Percentiles rank a stretch among this genome's conserved stretches.
phyloP scores from a whole-genome alignment of 148 eudicot species.

The Rhododendron mucronatum region DNA sequence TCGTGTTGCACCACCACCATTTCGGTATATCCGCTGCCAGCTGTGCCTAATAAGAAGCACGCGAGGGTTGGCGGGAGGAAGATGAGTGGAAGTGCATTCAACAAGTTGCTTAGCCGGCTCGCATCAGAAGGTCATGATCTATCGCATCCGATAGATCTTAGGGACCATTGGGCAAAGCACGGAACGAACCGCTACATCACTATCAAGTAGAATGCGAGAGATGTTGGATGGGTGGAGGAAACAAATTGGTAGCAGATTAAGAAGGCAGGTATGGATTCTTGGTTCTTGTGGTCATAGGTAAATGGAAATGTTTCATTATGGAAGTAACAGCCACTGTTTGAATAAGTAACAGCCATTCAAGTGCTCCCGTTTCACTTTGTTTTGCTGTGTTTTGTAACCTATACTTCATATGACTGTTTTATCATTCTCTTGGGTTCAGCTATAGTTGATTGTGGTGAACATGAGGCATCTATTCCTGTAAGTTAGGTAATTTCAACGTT shows the following conservation, averaged over 20 bases:
- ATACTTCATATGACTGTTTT: background rate
- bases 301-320: background rate
- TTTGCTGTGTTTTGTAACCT: background rate
- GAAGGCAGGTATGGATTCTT: background rate
- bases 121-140: slow-evolving; percentile 87
- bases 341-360: slow-evolving; percentile 6
- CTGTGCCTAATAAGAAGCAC: slow-evolving; percentile 79
- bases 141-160: slow-evolving; percentile 76
- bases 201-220: slow-evolving; percentile 44
- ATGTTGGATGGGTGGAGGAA: no score
- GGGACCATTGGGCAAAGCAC: slow-evolving; percentile 91
- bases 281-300: background rate
- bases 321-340: background rate
- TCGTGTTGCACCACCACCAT: slow-evolving; percentile 88
- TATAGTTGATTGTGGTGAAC: background rate
- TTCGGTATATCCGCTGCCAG: slow-evolving; percentile 81
- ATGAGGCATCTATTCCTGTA: background rate
- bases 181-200: slow-evolving; percentile 97
- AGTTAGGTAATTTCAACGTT: background rate
- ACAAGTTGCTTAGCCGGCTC: slow-evolving; percentile 71
- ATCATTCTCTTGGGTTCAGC: background rate
- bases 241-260: background rate
- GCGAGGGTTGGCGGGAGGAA: slow-evolving; percentile 90
- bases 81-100: slow-evolving; percentile 95
- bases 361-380: background rate